Percentiles rank a stretch among this genome's conserved stretches.
Evolutionary conservation across 768 basidiomycete species (phyloP).

Genomic region (Termitomyces sp.): DNA sequence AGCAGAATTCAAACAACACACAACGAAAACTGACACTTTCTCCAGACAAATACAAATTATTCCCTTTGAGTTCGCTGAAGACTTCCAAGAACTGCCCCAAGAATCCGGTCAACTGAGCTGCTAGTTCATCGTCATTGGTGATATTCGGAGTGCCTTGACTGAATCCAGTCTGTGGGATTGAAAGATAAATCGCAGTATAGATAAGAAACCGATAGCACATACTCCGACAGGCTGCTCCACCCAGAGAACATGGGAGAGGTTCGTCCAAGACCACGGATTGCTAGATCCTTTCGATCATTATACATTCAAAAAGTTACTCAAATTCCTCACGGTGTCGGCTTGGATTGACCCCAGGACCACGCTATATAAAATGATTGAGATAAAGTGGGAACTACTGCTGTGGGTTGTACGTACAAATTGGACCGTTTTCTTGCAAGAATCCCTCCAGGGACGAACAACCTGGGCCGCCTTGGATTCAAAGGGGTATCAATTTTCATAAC

Average conservation of each 20-base stretch:
- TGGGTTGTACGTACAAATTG: constrained; percentile 36
- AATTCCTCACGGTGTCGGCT: constrained; percentile 22
- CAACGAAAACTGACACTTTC: constrained; percentile 49
- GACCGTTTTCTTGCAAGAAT: constrained; percentile 62
- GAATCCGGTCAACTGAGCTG: constrained; percentile 46
- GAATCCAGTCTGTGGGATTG: constrained; percentile 48
- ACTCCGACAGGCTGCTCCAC: constrained; percentile 71
- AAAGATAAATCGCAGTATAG: background rate
- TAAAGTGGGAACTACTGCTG: constrained; percentile 3
- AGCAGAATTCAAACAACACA: background rate
- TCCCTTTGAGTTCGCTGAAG: constrained; percentile 63
- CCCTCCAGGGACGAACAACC: constrained; percentile 69
- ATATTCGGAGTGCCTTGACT: constrained; percentile 62
- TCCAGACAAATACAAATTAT: constrained; percentile 58
- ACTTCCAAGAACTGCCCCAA: constrained; percentile 62
- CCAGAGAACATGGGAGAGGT: constrained; percentile 60
- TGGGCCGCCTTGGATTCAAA: constrained; percentile 52
- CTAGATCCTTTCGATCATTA: constrained; percentile 19
- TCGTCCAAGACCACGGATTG: constrained; percentile 68
- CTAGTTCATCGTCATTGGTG: constrained; percentile 54
- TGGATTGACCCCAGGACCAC: constrained; percentile 48
- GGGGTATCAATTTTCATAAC: constrained; percentile 7
- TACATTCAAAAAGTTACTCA: background rate
- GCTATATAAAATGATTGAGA: constrained; percentile 16
- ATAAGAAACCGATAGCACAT: constrained; percentile 4